Base-by-base conservation (phyloP, 495 filamentous ascomycete species). In the Trichoderma gamsii region DNA sequence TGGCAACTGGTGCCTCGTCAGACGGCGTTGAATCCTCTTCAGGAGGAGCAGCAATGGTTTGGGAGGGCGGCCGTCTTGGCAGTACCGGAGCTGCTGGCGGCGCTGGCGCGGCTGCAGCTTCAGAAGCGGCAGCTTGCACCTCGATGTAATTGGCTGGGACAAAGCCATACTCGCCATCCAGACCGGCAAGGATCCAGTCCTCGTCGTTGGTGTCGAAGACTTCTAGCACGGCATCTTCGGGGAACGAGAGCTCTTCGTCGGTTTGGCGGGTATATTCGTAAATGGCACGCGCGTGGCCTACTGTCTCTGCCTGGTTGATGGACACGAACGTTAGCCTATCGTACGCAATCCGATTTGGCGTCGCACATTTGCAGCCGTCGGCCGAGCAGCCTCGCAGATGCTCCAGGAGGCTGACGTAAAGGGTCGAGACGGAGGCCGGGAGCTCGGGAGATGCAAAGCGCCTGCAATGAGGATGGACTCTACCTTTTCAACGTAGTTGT, bases 91-190 rank as follows among this genome's bases (percentile, higher is more conserved):
- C 71, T 3, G 75, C 67, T 13, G 73, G 72, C 18, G 72, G 67
- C 13, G 77, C 21, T 32, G 46, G 63, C 5, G 67, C 41, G 13
- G 8, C 25, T 51, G 38, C 41, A 9, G 8, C 25, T 51, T n/a
- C 41, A 9, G n/a, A 67, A 35, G 72, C 65, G 23, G 72, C 76
- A 18, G 75, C 73, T 64, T 70, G 69, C 56, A 89, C 78, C 69
- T 97, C 92, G 68, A 98, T 97, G 76, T 99, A 99, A 78, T 97
- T 98, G 65, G 93, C 86, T n/a, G 95, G 95, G 32, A 90, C 95
- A 78, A 98, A 99, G 66, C 95, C 95, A 81, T 87, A 99, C 71
- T 96, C 92, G 13, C 87, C 86, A 72, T 92, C 87, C 59, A 86
- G 80, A 0, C 94, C 94, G 25, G 96, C 94, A 32, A 99, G 82